Evolutionary conservation across 2,329 filamentous ascomycete species (phyloP).

Genomic region (Alternaria atra): DNA sequence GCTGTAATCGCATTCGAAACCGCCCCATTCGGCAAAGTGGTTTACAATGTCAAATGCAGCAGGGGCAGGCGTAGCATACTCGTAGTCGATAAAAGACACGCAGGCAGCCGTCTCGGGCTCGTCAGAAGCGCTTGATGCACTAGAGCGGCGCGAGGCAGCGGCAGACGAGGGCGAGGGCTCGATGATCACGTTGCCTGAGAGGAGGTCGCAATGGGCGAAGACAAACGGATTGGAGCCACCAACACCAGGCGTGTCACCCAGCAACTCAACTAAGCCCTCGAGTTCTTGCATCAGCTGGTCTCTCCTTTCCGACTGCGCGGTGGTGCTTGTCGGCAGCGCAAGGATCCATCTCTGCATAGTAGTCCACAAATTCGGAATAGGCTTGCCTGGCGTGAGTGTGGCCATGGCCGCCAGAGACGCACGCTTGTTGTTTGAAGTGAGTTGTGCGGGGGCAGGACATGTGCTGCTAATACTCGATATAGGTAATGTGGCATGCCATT

Average conservation of each 20-base stretch:
- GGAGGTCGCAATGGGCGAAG: constrained; percentile 93
- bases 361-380: constrained; percentile 89
- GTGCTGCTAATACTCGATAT: constrained; percentile 60
- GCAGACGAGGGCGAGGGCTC: constrained; percentile 60
- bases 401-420: constrained; percentile 49
- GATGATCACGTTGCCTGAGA: constrained; percentile 97
- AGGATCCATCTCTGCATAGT: constrained; percentile 96
- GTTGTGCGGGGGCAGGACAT: constrained; percentile 44
- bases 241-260: constrained; percentile 80
- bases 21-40: constrained; percentile 98
- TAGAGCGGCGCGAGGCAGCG: constrained; percentile 45
- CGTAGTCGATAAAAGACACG: constrained; percentile 89
- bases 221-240: constrained; percentile 77
- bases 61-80: constrained; percentile 93
- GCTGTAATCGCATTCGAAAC: constrained; percentile 91
- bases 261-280: constrained; percentile 70
- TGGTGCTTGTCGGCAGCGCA: constrained; percentile 78
- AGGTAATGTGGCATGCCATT: constrained; percentile 86
- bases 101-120: constrained; percentile 40
- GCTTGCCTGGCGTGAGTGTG: constrained; percentile 68
- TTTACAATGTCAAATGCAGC: constrained; percentile 97
- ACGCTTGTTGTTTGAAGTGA: constrained; percentile 48
- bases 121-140: constrained; percentile 42
- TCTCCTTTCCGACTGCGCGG: constrained; percentile 73
- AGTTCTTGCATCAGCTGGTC: constrained; percentile 77